A percentile compares a stretch with the other conserved stretches of the same genome.
These are phyloP conservation scores for Phialophora chinensis DNA, from an alignment of 2,329 filamentous ascomycete species.

Conservation along the genomic window DNA sequence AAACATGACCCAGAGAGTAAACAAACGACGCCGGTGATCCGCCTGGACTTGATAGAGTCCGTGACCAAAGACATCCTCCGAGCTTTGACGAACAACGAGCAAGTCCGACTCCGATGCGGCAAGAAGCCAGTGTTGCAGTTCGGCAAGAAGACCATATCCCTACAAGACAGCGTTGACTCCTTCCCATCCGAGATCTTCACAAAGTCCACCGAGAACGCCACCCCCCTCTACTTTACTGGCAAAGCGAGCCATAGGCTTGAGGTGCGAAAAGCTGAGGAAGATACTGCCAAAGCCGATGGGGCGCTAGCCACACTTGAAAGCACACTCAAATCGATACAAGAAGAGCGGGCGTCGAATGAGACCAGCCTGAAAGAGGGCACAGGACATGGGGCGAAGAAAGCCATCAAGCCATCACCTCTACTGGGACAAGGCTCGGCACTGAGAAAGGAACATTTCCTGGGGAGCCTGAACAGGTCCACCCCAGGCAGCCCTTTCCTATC, in stretches of 20 bases:
- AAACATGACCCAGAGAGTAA: slow-evolving; percentile 19
- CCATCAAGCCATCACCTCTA: slow-evolving; percentile 43
- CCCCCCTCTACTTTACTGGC: slow-evolving; percentile 61
- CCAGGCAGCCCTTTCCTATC: slow-evolving; percentile 51
- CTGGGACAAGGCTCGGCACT: slow-evolving; percentile 40
- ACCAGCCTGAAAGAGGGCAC: slow-evolving; percentile 49
- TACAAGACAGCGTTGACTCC: slow-evolving; percentile 60
- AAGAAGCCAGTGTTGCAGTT: slow-evolving; percentile 62
- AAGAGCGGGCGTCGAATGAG: slow-evolving; percentile 67
- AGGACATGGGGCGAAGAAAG: slow-evolving; percentile 38
- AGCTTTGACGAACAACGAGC: slow-evolving; percentile 50
- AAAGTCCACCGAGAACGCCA: slow-evolving; percentile 47
- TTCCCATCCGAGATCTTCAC: slow-evolving; percentile 65
- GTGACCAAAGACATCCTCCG: slow-evolving; percentile 55
- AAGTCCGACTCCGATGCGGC: slow-evolving; percentile 54
- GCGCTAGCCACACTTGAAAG: slow-evolving; percentile 65
- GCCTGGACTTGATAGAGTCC: slow-evolving; percentile 52
- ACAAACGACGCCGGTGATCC: slow-evolving; percentile 52
- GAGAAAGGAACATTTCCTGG: slow-evolving; percentile 50
- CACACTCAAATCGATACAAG: slow-evolving; percentile 63
- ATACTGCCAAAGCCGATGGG: slow-evolving; percentile 62
- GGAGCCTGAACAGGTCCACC: slow-evolving; percentile 47
- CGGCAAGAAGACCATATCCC: slow-evolving; percentile 61
- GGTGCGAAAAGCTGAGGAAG: slow-evolving; percentile 61
- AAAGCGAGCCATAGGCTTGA: slow-evolving; percentile 63